Percentiles rank a stretch among this genome's conserved stretches.
Evolutionary conservation across 2,329 filamentous ascomycete genomes (phyloP).

Genomic region (Alternaria sp.): DNA sequence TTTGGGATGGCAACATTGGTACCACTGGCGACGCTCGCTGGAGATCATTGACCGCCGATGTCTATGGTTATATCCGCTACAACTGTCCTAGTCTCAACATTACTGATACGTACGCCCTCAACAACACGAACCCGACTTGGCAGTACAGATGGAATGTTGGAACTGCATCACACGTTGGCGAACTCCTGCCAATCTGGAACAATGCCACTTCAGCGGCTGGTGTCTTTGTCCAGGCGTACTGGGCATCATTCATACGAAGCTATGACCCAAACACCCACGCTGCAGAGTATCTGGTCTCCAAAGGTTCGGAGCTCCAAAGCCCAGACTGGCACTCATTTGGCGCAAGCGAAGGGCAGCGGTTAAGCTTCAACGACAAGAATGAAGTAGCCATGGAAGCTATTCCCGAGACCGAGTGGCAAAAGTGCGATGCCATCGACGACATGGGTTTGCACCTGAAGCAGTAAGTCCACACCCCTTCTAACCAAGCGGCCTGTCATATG

Average conservation of each 20-base stretch:
- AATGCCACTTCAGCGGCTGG: constrained; percentile 38
- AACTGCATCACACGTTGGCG: constrained; percentile 46
- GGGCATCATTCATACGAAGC: constrained; percentile 52
- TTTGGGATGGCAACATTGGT: constrained; percentile 37
- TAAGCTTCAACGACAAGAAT: constrained; percentile 37
- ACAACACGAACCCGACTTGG: constrained; percentile 46
- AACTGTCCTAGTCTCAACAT: constrained; percentile 55
- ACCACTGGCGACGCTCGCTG: constrained; percentile 33
- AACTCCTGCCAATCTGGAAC: constrained; percentile 48
- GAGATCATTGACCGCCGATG: constrained; percentile 48
- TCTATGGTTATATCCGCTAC: constrained; percentile 59
- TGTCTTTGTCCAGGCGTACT: constrained; percentile 49
- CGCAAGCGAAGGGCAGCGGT: constrained; percentile 23
- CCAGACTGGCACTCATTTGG: constrained; percentile 38
- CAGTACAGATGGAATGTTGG: constrained; percentile 59
- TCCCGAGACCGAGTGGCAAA: constrained; percentile 21
- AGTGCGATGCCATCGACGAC: constrained; percentile 32
- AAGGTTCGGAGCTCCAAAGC: constrained; percentile 22
- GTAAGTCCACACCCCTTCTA: constrained; percentile 25
- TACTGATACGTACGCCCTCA: constrained; percentile 40
- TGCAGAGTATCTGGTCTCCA: constrained; percentile 22
- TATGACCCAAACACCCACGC: constrained; percentile 50
- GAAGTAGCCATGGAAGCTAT: constrained; percentile 40
- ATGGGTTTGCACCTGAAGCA: constrained; percentile 39
- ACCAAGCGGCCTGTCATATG: not conserved